phyloP scores from a whole-genome alignment of 2,329 filamentous ascomycete species.

The Aspergillus luchuensis region DNA sequence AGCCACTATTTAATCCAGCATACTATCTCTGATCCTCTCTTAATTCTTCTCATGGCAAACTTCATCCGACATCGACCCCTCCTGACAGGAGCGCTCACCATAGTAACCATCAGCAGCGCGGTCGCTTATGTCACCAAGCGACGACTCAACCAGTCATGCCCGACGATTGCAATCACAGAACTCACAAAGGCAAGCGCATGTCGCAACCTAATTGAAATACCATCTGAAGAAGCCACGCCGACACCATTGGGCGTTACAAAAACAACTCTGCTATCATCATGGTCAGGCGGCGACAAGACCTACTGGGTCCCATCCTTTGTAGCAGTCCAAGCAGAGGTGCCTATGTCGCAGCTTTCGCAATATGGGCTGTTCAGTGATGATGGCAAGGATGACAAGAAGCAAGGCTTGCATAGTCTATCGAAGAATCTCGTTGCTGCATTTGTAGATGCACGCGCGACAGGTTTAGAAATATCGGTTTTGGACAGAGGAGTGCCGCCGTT shows the following conservation, averaged over 20 bases:
- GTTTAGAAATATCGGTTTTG: not conserved
- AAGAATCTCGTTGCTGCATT: not conserved
- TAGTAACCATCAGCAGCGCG: not conserved
- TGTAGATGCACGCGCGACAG: not conserved
- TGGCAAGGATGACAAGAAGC: not conserved
- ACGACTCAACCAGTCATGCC: not conserved
- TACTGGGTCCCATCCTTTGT: constrained; percentile 10
- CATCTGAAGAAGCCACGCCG: not conserved
- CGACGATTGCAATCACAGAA: not conserved
- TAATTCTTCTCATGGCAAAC: not conserved
- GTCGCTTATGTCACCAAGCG: not conserved
- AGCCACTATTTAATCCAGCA: not conserved
- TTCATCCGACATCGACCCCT: not conserved
- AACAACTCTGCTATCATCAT: not conserved
- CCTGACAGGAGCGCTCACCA: not conserved
- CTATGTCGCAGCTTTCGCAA: constrained; percentile 1
- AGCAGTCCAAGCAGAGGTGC: constrained; percentile 7
- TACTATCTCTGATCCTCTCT: not conserved
- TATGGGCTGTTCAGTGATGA: not conserved
- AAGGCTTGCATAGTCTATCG: not conserved
- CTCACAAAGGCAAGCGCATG: not conserved
- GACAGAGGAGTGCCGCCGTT: not conserved
- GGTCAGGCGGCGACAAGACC: not conserved
- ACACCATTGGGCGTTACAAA: not conserved
- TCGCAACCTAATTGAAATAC: not conserved